Percentiles rank a stretch among this genome's conserved stretches.
Evolutionary conservation across 2,329 filamentous ascomycete genomes (phyloP).

Genomic region (Microascus cirrosus): DNA sequence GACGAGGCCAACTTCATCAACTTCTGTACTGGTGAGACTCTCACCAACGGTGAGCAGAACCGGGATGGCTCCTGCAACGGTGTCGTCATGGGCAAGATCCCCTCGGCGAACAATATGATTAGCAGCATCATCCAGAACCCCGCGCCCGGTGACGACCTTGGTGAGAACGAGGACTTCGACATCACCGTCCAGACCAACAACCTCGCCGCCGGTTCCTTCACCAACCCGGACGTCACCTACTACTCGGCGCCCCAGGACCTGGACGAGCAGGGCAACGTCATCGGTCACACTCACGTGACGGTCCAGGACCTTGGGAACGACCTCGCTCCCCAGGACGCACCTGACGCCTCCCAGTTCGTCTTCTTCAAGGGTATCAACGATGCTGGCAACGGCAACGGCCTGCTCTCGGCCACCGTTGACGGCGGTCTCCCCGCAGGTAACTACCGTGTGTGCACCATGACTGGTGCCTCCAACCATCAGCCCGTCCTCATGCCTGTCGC

Average conservation of each 20-base stretch:
- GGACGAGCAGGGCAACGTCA: constrained; percentile 33
- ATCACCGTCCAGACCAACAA: constrained; percentile 41
- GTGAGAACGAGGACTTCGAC: constrained; percentile 36
- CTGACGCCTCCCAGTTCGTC: constrained; percentile 41
- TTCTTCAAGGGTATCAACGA: constrained; percentile 62
- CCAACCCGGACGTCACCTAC: constrained; percentile 48
- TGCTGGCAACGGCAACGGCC: constrained; percentile 42
- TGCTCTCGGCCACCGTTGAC: constrained; percentile 38
- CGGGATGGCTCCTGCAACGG: constrained; percentile 52
- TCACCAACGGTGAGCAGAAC: constrained; percentile 51
- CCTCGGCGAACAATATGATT: constrained; percentile 42
- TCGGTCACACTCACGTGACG: constrained; percentile 50
- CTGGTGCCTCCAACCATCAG: constrained; percentile 53
- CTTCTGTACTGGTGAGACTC: constrained; percentile 40
- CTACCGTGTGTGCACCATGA: constrained; percentile 57
- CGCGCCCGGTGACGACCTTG: constrained; percentile 35
- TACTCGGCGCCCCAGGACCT: constrained; percentile 48
- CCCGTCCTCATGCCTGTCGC: constrained; percentile 56
- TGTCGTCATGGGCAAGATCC: constrained; percentile 53
- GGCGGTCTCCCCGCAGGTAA: constrained; percentile 50
- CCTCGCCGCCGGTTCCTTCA: constrained; percentile 47
- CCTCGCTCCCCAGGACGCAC: constrained; percentile 37
- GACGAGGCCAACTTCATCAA: constrained; percentile 53
- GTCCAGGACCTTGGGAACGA: constrained; percentile 42
- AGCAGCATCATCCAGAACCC: constrained; percentile 44